These are phyloP conservation scores for Pseudogymnoascus sp. DNA, from an alignment of 2,329 filamentous ascomycete species.

Conservation along the genomic window DNA sequence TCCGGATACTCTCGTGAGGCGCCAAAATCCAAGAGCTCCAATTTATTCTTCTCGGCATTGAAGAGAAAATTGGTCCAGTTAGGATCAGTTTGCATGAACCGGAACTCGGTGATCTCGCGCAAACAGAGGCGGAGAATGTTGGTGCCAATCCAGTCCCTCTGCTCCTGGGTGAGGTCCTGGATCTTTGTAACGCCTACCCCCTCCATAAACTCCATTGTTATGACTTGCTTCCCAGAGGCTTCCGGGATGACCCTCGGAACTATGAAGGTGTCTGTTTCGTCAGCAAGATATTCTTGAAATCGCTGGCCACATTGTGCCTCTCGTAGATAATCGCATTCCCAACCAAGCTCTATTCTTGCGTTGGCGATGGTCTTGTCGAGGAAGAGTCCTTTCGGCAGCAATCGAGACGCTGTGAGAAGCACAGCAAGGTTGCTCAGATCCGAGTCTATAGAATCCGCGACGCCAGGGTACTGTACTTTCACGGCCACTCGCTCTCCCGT, in stretches of 20 bases:
- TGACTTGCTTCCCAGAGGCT: conserved; percentile 74
- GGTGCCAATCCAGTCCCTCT: conserved; percentile 93
- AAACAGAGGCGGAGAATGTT: conserved; percentile 87
- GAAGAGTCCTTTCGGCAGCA: conserved; percentile 86
- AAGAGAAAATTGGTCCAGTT: conserved; percentile 99
- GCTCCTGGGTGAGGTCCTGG: conserved; percentile 64
- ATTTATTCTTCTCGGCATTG: conserved; percentile 59
- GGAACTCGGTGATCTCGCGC: conserved; percentile 88
- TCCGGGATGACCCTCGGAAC: conserved; percentile 72
- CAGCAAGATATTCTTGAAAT: conserved; percentile 69
- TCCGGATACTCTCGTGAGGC: conserved; percentile 79
- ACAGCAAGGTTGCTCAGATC: conserved; percentile 90
- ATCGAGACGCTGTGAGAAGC: conserved; percentile 78
- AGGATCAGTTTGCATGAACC: conserved; percentile 97
- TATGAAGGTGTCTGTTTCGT: conserved; percentile 64
- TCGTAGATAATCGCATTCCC: conserved; percentile 93
- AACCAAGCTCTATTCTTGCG: conserved; percentile 79
- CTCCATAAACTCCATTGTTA: conserved; percentile 89
- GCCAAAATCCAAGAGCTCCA: conserved; percentile 93
- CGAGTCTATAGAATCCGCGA: conserved; percentile 91
- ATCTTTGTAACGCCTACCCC: conserved; percentile 80
- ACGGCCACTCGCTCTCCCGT: conserved; percentile 75
- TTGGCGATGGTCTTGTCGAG: conserved; percentile 97
- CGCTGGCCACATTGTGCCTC: conserved; percentile 74
- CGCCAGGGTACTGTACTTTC: conserved; percentile 95